These are phyloP conservation scores for Diaporthe citrichinensis DNA, from an alignment of 2,329 filamentous ascomycete genomes.

Conservation along the genomic window DNA sequence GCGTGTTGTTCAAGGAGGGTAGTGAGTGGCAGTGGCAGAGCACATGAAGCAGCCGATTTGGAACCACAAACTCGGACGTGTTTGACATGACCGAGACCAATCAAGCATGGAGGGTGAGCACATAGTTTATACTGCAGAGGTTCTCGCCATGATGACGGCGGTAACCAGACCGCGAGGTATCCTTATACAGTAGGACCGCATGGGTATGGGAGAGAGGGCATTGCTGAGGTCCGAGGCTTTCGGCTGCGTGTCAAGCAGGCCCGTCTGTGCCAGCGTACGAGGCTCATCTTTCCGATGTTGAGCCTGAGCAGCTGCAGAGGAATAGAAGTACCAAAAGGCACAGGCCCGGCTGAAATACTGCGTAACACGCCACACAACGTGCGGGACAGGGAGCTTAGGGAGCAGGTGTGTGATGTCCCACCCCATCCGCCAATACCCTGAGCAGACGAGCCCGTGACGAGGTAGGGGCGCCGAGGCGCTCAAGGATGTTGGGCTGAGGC, in stretches of 20 bases:
- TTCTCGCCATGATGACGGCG: background rate
- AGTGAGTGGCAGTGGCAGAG: background rate
- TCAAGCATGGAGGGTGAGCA: background rate
- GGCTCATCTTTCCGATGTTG: background rate
- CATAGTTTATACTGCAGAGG: background rate
- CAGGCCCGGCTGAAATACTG: slow-evolving; percentile 8
- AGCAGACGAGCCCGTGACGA: no score
- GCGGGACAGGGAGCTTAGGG: slow-evolving; percentile 14
- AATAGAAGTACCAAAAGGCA: background rate
- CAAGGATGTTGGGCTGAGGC: slow-evolving; percentile 3
- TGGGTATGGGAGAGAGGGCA: background rate
- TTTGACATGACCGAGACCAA: slow-evolving; percentile 9
- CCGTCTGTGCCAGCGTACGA: background rate
- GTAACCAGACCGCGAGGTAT: background rate
- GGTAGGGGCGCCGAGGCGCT: background rate
- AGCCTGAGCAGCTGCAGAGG: background rate
- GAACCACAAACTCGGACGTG: slow-evolving; percentile 13
- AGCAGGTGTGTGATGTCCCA: background rate
- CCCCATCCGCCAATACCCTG: background rate
- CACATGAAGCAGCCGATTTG: background rate
- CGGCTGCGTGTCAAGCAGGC: background rate
- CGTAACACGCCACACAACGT: slow-evolving; percentile 31
- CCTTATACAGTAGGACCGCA: no score
- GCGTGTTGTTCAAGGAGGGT: background rate
- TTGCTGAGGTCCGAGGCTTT: background rate